These are phyloP conservation scores for Elasticomyces elasticus DNA, from an alignment of 495 filamentous ascomycete species.

Conservation along the genomic window DNA sequence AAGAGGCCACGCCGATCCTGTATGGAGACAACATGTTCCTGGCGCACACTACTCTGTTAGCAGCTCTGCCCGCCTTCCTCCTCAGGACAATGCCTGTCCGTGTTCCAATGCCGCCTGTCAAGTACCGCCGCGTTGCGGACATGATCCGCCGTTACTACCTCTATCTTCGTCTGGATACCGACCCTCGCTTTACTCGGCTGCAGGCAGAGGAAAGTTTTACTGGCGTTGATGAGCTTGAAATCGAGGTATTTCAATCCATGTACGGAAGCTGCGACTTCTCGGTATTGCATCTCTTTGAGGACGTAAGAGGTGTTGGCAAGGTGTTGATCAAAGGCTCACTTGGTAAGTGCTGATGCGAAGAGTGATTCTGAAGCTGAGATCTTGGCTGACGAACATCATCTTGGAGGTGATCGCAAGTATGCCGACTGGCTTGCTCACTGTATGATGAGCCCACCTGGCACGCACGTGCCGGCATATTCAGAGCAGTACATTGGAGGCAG, in stretches of 20 bases:
- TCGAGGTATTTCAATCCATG: conserved; percentile 39
- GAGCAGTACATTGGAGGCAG: conserved; percentile 17
- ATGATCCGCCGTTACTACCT: conserved; percentile 30
- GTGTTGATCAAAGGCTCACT: too few relatives aligned
- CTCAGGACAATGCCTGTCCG: conserved; percentile 13
- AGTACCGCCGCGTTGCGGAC: conserved; percentile 20
- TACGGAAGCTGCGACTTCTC: conserved; percentile 35
- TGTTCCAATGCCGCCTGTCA: conserved; percentile 26
- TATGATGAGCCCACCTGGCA: conserved; percentile 35
- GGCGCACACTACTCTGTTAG: conserved; percentile 41
- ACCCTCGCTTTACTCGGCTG: conserved; percentile 29
- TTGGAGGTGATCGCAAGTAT: conserved; percentile 34
- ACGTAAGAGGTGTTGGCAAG: conserved; percentile 39
- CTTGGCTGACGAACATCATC: too few relatives aligned
- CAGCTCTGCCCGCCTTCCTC: conserved; percentile 35
- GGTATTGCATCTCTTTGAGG: conserved; percentile 40
- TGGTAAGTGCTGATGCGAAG: conserved; percentile 37
- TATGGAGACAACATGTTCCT: conserved; percentile 38
- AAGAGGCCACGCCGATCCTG: conserved; percentile 24
- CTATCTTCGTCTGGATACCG: conserved; percentile 40
- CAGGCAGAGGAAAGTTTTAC: conserved; percentile 33
- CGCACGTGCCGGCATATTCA: conserved; percentile 10
- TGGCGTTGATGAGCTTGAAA: conserved; percentile 36
- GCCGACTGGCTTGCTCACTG: conserved; percentile 35
- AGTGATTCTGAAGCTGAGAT: too few relatives aligned